Conservation (phyloP, 306 rosid species). For the Gastrolobium villosum region DNA sequence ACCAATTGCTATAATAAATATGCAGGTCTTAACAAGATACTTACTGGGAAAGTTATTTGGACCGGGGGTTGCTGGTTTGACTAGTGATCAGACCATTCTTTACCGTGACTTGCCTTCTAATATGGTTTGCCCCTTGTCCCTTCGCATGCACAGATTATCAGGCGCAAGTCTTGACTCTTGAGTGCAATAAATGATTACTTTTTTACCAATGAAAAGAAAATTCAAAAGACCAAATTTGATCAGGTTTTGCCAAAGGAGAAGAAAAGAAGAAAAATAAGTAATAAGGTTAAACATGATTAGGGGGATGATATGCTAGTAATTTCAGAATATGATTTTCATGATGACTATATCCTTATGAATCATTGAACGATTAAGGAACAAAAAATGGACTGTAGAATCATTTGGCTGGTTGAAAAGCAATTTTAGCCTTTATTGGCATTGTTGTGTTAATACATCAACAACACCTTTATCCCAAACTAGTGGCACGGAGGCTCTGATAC, state of each 20-base stretch:
- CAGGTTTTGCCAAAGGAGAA: background rate
- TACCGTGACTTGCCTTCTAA: constrained; percentile 79
- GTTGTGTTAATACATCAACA: background rate
- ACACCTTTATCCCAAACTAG: no score
- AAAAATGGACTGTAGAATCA: background rate
- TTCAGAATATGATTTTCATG: constrained; percentile 11
- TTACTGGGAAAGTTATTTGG: no score
- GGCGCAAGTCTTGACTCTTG: no score
- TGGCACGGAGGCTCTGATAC: no score
- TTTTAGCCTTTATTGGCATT: background rate
- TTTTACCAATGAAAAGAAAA: background rate
- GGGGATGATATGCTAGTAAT: background rate
- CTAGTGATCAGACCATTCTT: constrained; percentile 49
- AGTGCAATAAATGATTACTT: background rate
- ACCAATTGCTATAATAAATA: background rate
- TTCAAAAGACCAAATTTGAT: background rate
- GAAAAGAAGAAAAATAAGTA: background rate
- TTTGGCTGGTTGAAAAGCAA: background rate
- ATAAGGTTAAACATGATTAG: background rate
- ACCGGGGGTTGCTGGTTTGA: no score
- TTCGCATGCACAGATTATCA: background rate
- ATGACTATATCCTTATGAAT: background rate
- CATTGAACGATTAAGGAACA: no score
- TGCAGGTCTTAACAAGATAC: no score
- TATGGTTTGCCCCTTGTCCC: constrained; percentile 60